Conservation (phyloP, 495 filamentous ascomycete genomes). For the Monascus purpureus region DNA sequence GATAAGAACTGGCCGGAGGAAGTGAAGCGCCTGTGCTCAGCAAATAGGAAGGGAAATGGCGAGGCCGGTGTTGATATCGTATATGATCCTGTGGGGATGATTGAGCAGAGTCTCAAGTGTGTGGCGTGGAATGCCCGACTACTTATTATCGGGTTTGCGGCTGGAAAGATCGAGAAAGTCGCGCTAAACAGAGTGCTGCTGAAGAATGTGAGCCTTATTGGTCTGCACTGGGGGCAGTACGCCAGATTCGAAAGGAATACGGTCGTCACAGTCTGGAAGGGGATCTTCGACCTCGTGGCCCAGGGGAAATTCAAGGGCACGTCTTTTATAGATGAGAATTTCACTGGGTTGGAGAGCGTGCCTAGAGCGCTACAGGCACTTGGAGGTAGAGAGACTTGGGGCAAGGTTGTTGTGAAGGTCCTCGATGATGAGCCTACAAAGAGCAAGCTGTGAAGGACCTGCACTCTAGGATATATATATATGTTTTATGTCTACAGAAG, state of each 20-base stretch:
- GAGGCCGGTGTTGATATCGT: slow-evolving; percentile 71
- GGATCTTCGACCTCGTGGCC: slow-evolving; percentile 60
- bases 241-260: slow-evolving; percentile 55
- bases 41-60: slow-evolving; percentile 42
- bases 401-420: slow-evolving; percentile 86
- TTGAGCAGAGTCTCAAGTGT: slow-evolving; percentile 74
- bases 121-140: slow-evolving; percentile 82
- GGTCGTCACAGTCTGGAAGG: slow-evolving; percentile 63
- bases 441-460: slow-evolving; percentile 40
- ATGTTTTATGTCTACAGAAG: too few relatives aligned
- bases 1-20: slow-evolving; percentile 58
- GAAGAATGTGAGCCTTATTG: slow-evolving; percentile 87
- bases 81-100: slow-evolving; percentile 79
- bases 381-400: slow-evolving; percentile 77
- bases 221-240: slow-evolving; percentile 87
- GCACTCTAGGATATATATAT: too few relatives aligned
- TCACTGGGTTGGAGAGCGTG: slow-evolving; percentile 68
- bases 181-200: slow-evolving; percentile 81
- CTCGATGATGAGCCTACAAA: slow-evolving; percentile 44
- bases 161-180: slow-evolving; percentile 79
- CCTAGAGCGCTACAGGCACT: slow-evolving; percentile 63
- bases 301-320: slow-evolving; percentile 72
- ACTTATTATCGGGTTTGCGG: slow-evolving; percentile 82
- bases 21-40: slow-evolving; percentile 52
- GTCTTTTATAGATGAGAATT: slow-evolving; percentile 67